phyloP scores from a whole-genome alignment of 1,284 basidiomycete species.

The Serendipita sp. region DNA sequence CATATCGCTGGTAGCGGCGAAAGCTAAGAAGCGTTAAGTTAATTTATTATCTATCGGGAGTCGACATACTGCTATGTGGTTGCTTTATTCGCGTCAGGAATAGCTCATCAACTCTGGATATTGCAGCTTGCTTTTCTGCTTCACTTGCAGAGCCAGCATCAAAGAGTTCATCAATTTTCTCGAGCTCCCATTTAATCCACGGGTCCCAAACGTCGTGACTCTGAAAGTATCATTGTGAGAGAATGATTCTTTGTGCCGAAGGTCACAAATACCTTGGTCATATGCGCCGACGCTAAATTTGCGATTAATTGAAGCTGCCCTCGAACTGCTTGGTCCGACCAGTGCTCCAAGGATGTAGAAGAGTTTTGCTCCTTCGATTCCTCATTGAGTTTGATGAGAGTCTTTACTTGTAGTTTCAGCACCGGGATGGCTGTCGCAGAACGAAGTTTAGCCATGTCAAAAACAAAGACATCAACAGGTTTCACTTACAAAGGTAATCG shows the following conservation, averaged over 20 bases:
- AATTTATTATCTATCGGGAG: neutral
- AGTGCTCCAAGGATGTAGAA: slow-evolving; percentile 26
- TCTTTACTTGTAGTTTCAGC: slow-evolving; percentile 53
- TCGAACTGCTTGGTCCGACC: slow-evolving; percentile 41
- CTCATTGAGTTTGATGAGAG: slow-evolving; percentile 43
- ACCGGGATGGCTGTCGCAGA: slow-evolving; percentile 47
- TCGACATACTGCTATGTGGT: slow-evolving; percentile 46
- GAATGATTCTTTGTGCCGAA: neutral
- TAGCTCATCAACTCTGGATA: slow-evolving; percentile 34
- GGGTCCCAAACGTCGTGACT: slow-evolving; percentile 60
- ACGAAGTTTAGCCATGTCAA: too few species aligned
- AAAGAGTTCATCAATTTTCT: slow-evolving; percentile 35
- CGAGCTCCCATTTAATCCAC: slow-evolving; percentile 62
- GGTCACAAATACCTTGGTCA: slow-evolving; percentile 34
- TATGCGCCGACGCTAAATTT: slow-evolving; percentile 45
- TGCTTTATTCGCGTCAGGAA: slow-evolving; percentile 46
- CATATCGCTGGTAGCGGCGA: slow-evolving; percentile 64
- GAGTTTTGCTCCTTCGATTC: slow-evolving; percentile 23
- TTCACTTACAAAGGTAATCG: slow-evolving; percentile 66
- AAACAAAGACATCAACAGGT: too few species aligned
- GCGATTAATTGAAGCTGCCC: slow-evolving; percentile 39
- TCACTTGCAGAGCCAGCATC: slow-evolving; percentile 32
- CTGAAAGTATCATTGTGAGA: slow-evolving; percentile 23
- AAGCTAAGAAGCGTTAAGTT: slow-evolving; percentile 17
- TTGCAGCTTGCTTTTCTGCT: slow-evolving; percentile 24